Base-by-base conservation (phyloP, 257 asterid species). In the Petrea volubilis region DNA sequence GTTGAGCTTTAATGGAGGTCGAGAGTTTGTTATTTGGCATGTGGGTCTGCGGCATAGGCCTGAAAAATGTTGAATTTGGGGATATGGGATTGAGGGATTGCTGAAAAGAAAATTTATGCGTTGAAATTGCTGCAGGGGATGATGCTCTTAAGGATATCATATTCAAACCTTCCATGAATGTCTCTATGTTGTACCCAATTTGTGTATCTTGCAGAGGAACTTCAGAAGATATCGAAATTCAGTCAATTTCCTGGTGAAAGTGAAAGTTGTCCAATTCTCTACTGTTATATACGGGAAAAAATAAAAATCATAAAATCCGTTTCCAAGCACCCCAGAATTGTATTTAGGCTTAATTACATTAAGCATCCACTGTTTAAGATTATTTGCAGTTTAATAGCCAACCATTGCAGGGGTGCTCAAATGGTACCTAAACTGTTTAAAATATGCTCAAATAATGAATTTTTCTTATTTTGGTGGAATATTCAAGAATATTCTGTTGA, bases 1-100 rank as follows among this genome's bases (percentile, higher is more conserved):
- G 85, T 61, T 88, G 96, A 81, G 95, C 88, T 74, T 69, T 78
- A 59, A 76, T 72, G 76, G 89, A 21, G 44, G 66, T 38, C 9
- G 78, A 74, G 8, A 49, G 46, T 59, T 70, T 64, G n/a, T 73
- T 68, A 51, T 70, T 65, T 14, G 68, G 14, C 53, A 77, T 51
- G 64, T 68, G 74, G 57, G 78, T 60, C 34, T 67, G 55, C 57
- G 78, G 74, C 61, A 59, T 64, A 21, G 85, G 74, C 68, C 76
- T 60, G 15, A 78, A 78, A 74, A 75, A 58, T 21, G 80, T 36
- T 46, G 79, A 71, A 46, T 74, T 78, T 24, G 66, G 75, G 68
- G 74, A 57, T 27, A 53, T 1, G 70, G 73, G 60, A 72, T 58
- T 74, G 56, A 70, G 67, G 47, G 77, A 64, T 65, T 77, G 82